Evolutionary conservation across 768 basidiomycete genomes (phyloP), one percentile per base, ranked within the genome.

Genomic region (Mycena albidolilacea): DNA sequence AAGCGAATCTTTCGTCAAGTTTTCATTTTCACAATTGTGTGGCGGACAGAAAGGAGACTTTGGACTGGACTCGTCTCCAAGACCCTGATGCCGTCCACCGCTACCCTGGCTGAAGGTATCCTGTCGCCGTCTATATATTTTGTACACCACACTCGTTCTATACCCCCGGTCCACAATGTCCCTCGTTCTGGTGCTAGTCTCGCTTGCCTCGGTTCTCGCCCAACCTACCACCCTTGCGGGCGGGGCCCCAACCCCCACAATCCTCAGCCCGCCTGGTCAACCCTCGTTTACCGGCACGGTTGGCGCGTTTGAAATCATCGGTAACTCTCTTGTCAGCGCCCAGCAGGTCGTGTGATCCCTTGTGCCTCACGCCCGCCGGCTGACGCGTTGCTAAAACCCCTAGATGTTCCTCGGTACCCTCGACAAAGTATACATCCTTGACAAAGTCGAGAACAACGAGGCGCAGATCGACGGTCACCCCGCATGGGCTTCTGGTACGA

Each of bases 391-490:
- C 15, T 72, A 30, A 30, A 30, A 30, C 30, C 3, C 30, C 30
- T 30, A 89, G 89, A 70, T 89, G 70, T 90, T 90, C 76, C 79
- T 90, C 63, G 89, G 87, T 48, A 87, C 85, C 7, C 79, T 79
- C 38, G 82, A 88, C 75, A 88, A 82, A 64, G 84, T 89, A 7
- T 88, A 84, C 75, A 87, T 96, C 75, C 81, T 96, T 43, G 95
- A 97, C 85, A 96, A 97, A 83, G 89, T 90, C 9, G 93, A 95
- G 79, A 88, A 88, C 73, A 95, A 95, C 81, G 89, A 91, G 0
- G 79, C 88, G 0, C 81, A 85, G 66, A 88, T 95, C 70, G 87
- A 88, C 30, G 90, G 89, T 0, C 93, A 94, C 81, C 91, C 93
- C 3, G 90, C 91, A 19, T 93, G 92, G 91, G 92, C 91, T 5